Base-by-base conservation (phyloP, 768 basidiomycete genomes). In the Xerocomellus dryophilus region DNA sequence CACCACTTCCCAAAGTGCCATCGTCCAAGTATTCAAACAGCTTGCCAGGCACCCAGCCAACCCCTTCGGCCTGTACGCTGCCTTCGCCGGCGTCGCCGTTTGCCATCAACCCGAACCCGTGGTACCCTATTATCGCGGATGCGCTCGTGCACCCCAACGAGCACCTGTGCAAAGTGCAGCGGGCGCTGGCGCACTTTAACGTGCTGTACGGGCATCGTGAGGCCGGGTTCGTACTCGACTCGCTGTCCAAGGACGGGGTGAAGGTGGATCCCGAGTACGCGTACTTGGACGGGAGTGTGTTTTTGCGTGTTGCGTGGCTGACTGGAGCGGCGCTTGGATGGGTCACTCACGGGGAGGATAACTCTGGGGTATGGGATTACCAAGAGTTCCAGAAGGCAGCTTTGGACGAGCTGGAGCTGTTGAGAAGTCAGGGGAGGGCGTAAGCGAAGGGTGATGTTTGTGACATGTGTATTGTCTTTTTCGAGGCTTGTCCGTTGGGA, bases 121-220 rank as follows among this genome's bases (percentile, higher is more conserved):
- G 85, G 88, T 73, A 80, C 12, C 71, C 79, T 17, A 67, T 88
- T 53, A 63, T 86, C 31, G 73, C 82, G 46, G 75, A 74, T 7
- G 71, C 80, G 2, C 65, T 85, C 39, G 74, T 77, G 2, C 79
- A 86, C 59, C 82, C 82, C 0, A 81, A 84, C 57, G 83, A 87
- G 54, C 80, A 83, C 64, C 58, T 74, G 34, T 74, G 69, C 65
- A 78, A 82, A 66, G 62, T 76, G 27, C 77, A 78, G 58, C 74
- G 83, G 18, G 74, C 82, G 8, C 66, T 84, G 36, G 71, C 74
- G 15, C 78, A 81, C 63, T 79, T 74, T 49, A 74, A 68, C 6
- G 52, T 60, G 10, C 27, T 78, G 46, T 84, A 79, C 46, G 82
- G 81, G 10, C 57, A 62, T 29, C 71, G 78, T 1, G 50, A 65